Evolutionary conservation across 257 asterid genomes (phyloP).

Genomic region (Parsonsia alboflavescens): DNA sequence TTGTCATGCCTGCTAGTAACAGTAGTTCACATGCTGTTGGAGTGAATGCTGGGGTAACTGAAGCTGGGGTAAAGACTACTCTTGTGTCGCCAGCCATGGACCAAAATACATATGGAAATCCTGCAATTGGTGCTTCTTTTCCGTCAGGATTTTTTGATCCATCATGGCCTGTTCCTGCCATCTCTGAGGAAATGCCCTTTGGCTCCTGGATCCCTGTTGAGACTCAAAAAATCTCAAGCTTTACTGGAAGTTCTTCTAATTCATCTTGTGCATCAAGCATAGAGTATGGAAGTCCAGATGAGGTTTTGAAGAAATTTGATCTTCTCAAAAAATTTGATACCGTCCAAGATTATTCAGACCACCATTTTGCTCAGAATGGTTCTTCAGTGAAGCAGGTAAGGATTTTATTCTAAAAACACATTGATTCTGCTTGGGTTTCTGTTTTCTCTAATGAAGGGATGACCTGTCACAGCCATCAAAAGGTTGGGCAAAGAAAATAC

Average conservation of each 20-base stretch:
- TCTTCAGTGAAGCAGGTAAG: conserved; percentile 47
- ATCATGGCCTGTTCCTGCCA: background rate
- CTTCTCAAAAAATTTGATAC: conserved; percentile 64
- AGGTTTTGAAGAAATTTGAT: conserved; percentile 35
- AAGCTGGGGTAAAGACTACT: conserved; percentile 12
- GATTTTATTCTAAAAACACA: background rate
- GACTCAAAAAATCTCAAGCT: conserved; percentile 21
- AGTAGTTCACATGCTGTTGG: conserved; percentile 4
- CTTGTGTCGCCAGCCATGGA: conserved; percentile 27
- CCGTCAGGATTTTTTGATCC: conserved; percentile 26
- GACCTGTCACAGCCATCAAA: conserved; percentile 46
- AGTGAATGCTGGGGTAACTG: background rate
- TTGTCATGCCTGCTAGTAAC: conserved; percentile 1
- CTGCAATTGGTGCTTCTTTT: background rate
- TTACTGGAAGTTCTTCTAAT: conserved; percentile 29
- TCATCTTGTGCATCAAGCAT: conserved; percentile 19
- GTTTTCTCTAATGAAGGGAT: conserved; percentile 9
- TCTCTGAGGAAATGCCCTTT: conserved; percentile 17
- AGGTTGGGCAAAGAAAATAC: conserved; percentile 83
- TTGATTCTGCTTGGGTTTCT: conserved; percentile 10
- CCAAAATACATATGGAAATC: conserved; percentile 14
- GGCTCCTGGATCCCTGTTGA: conserved; percentile 18
- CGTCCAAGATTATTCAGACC: conserved; percentile 69
- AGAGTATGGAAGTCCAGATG: conserved; percentile 37
- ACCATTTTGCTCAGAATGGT: conserved; percentile 36